These are phyloP conservation scores for Sporothrix mexicana DNA, from an alignment of 2,329 filamentous ascomycete species.

Conservation along the genomic window DNA sequence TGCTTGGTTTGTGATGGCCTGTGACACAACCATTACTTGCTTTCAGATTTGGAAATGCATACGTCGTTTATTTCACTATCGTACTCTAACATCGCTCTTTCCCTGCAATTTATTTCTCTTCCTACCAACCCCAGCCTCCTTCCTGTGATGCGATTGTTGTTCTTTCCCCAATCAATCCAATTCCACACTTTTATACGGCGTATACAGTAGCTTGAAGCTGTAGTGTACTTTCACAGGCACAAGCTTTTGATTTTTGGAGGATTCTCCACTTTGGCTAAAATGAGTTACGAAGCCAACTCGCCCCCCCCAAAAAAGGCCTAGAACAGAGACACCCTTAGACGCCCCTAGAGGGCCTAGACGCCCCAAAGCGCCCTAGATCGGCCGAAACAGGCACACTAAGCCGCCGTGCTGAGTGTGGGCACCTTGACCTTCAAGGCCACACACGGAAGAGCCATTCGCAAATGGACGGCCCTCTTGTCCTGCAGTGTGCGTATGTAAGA, in stretches of 20 bases:
- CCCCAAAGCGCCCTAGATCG: neutral
- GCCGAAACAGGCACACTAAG: neutral
- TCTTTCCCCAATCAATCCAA: neutral
- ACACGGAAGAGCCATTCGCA: neutral
- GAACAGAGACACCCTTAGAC: neutral
- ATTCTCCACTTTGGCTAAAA: neutral
- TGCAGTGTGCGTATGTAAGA: constrained; percentile 4
- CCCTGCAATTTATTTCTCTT: neutral
- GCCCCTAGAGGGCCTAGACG: too few species aligned
- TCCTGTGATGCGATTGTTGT: neutral
- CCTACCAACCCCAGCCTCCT: neutral
- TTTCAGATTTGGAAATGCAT: neutral
- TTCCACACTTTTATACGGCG: constrained; percentile 1
- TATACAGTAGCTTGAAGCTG: neutral
- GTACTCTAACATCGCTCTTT: neutral
- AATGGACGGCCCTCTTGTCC: neutral
- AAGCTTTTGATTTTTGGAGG: neutral
- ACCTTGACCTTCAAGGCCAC: neutral
- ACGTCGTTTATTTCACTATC: constrained; percentile 14
- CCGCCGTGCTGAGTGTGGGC: constrained; percentile 17
- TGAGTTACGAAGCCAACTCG: neutral
- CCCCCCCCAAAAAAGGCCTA: neutral
- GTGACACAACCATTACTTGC: neutral
- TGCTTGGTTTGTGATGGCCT: neutral
- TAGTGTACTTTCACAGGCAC: constrained; percentile 2